Evolutionary conservation across 148 eudicot species (phyloP).

Genomic region (Silene uniflora): DNA sequence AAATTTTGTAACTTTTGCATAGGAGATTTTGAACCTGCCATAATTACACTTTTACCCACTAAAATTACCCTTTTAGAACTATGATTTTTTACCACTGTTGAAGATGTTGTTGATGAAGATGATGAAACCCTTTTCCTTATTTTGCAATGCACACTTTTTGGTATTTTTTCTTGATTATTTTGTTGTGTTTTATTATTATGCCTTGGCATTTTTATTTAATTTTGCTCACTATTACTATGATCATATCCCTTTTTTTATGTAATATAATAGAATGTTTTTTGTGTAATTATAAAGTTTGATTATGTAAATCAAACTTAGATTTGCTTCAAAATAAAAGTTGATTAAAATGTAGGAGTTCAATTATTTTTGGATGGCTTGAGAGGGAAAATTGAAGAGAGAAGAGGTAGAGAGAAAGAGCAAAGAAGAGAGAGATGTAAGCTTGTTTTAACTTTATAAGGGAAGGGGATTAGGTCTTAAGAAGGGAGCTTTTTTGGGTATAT

Average conservation of each 20-base stretch:
- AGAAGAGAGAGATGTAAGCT: not conserved
- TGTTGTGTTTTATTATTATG: conserved; percentile 9
- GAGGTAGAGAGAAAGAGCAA: not conserved
- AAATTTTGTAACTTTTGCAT: conserved; percentile 27
- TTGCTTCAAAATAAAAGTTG: not conserved
- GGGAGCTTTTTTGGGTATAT: too few relatives aligned
- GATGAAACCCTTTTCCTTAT: conserved; percentile 61
- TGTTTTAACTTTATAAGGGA: not conserved
- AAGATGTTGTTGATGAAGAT: conserved; percentile 60
- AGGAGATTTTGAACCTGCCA: conserved; percentile 44
- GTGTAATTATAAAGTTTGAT: not conserved
- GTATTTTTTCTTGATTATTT: conserved; percentile 21
- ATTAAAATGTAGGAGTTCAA: not conserved
- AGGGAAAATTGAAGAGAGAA: conserved; percentile 21
- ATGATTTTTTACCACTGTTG: conserved; percentile 44
- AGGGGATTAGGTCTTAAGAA: not conserved
- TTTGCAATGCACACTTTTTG: conserved; percentile 41
- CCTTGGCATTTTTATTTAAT: conserved; percentile 37
- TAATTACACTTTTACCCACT: conserved; percentile 45
- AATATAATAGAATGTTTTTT: not conserved
- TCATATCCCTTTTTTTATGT: conserved; percentile 11
- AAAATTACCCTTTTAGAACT: conserved; percentile 57
- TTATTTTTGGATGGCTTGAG: conserved; percentile 29
- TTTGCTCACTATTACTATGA: conserved; percentile 14
- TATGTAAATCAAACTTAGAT: conserved; percentile 8